Evolutionary conservation across 306 rosid genomes (phyloP).

Genomic region (Carpinus viminea): DNA sequence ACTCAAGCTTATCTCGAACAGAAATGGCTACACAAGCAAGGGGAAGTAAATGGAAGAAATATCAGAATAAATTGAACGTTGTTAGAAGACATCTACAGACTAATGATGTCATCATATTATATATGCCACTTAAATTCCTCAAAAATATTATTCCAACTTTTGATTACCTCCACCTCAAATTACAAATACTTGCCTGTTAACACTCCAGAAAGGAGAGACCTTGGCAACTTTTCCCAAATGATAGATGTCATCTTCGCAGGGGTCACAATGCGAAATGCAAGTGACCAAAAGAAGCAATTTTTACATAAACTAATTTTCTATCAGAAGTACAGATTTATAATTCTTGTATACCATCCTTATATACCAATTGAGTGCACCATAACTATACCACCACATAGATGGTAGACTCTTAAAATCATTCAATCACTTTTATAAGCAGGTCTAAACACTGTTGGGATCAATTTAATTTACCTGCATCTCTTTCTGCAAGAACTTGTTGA

Average conservation of each 20-base stretch:
- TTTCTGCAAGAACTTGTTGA: conserved; percentile 85
- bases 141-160: background rate
- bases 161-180: background rate
- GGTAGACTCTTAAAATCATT: background rate
- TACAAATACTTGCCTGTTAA: background rate
- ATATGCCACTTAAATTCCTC: background rate
- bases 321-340: background rate
- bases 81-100: background rate
- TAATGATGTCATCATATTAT: background rate
- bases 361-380: background rate
- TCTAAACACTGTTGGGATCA: conserved; percentile 26
- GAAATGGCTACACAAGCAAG: conserved; percentile 59
- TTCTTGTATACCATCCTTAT: background rate
- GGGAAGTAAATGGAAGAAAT: conserved; percentile 20
- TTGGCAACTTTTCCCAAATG: background rate
- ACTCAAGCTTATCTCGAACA: conserved; percentile 92
- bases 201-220: background rate
- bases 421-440: background rate
- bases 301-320: background rate
- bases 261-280: background rate
- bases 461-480: conserved; percentile 74
- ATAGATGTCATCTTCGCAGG: background rate
- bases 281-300: background rate
- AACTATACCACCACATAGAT: background rate
- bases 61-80: conserved; percentile 10